phyloP scores from a whole-genome alignment of 805 yeast genomes.

The Wickerhamomyces mucosus region DNA sequence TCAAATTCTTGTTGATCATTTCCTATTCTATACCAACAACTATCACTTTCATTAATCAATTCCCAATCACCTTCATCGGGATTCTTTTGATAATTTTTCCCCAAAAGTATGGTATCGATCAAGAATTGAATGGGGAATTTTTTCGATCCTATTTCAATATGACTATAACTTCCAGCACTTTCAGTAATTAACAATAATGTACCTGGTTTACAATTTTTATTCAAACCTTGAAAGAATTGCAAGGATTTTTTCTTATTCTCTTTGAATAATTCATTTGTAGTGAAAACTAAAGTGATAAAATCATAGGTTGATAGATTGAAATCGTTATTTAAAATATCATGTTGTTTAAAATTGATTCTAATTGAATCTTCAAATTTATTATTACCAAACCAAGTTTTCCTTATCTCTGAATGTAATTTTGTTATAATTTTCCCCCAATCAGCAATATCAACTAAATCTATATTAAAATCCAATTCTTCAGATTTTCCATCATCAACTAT shows the following conservation, averaged over 20 bases:
- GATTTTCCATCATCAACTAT: constrained; percentile 10
- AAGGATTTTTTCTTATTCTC: constrained; percentile 57
- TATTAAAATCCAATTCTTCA: constrained; percentile 24
- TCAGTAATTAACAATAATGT: constrained; percentile 62
- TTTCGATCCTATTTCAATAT: constrained; percentile 66
- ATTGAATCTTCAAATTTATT: constrained; percentile 22
- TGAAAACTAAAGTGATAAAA: constrained; percentile 67
- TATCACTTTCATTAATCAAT: constrained; percentile 53
- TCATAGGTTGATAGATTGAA: constrained; percentile 24
- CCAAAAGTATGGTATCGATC: constrained; percentile 61
- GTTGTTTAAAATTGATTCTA: constrained; percentile 23
- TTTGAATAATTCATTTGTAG: constrained; percentile 78
- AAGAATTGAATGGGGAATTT: constrained; percentile 77
- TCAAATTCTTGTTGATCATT: constrained; percentile 28
- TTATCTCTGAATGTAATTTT: constrained; percentile 34
- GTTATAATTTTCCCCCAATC: constrained; percentile 57
- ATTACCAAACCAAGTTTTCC: constrained; percentile 47
- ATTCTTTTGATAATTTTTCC: constrained; percentile 27
- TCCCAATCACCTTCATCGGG: constrained; percentile 48
- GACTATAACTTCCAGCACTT: constrained; percentile 86
- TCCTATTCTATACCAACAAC: constrained; percentile 70
- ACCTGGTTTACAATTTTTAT: constrained; percentile 42
- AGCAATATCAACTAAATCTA: constrained; percentile 66
- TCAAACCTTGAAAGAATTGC: constrained; percentile 44
- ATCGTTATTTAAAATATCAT: constrained; percentile 28